These are phyloP conservation scores for Daldinia loculata DNA, from an alignment of 495 filamentous ascomycete genomes.

Conservation along the genomic window DNA sequence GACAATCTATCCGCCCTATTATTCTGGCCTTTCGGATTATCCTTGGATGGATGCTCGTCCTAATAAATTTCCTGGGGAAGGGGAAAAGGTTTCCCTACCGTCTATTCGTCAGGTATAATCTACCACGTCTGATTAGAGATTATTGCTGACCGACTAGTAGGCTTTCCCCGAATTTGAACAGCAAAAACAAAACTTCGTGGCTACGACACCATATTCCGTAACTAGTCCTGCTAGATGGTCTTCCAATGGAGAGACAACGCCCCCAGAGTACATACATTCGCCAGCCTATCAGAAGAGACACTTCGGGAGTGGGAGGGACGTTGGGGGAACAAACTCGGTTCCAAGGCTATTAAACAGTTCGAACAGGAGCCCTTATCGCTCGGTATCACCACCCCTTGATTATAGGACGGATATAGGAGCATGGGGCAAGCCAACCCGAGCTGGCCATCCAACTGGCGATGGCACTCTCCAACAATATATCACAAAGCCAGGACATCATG, in stretches of 20 bases:
- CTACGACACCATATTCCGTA: slow-evolving; percentile 38
- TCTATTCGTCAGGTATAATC: slow-evolving; percentile 54
- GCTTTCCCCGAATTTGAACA: slow-evolving; percentile 49
- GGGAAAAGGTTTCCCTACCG: slow-evolving; percentile 52
- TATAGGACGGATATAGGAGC: slow-evolving; percentile 36
- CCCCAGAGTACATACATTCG: slow-evolving; percentile 51
- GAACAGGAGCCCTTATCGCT: slow-evolving; percentile 33
- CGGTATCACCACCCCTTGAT: slow-evolving; percentile 38
- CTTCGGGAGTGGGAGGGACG: slow-evolving; percentile 43
- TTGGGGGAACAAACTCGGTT: slow-evolving; percentile 41
- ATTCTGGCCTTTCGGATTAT: slow-evolving; percentile 39
- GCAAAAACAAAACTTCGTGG: slow-evolving; percentile 27
- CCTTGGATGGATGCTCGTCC: slow-evolving; percentile 42
- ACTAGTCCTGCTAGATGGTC: slow-evolving; percentile 39
- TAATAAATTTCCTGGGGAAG: slow-evolving; percentile 30
- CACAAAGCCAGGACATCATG: slow-evolving; percentile 26
- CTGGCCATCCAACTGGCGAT: slow-evolving; percentile 43
- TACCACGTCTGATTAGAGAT: background rate
- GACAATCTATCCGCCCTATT: slow-evolving; percentile 43
- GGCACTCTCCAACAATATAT: slow-evolving; percentile 41
- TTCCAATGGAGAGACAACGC: slow-evolving; percentile 35
- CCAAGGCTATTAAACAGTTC: slow-evolving; percentile 48
- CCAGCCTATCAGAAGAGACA: slow-evolving; percentile 50
- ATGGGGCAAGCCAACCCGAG: slow-evolving; percentile 43
- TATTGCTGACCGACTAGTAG: slow-evolving; percentile 43